These are phyloP conservation scores for Diaporthe caulivora DNA, from an alignment of 2,329 filamentous ascomycete genomes.

Conservation along the genomic window DNA sequence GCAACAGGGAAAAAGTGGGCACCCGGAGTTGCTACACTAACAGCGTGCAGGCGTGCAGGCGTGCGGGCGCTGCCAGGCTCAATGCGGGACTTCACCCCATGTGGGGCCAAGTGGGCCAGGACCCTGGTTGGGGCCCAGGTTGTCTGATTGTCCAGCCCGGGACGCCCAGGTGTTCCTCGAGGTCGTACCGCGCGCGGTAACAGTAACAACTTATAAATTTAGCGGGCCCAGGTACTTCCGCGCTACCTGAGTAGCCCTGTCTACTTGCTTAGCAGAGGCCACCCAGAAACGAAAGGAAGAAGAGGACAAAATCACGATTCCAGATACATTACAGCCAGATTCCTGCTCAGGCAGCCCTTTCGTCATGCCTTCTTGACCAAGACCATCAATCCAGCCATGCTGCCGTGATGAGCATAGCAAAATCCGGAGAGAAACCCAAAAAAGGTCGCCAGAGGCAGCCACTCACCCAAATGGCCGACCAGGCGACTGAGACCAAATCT, in stretches of 20 bases:
- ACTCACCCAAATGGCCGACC: neutral
- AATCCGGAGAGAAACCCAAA: constrained; percentile 3
- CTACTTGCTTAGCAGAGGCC: neutral
- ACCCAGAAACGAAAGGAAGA: neutral
- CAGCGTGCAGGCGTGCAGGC: too few species aligned
- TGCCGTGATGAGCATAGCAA: too few species aligned
- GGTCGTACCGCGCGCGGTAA: constrained; percentile 11
- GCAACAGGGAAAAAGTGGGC: constrained; percentile 26
- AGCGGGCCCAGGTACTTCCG: neutral
- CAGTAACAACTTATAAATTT: neutral
- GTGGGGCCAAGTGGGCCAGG: constrained; percentile 21
- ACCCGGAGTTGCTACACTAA: neutral
- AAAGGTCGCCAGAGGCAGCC: neutral
- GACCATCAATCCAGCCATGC: too few species aligned
- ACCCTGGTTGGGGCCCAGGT: constrained; percentile 12
- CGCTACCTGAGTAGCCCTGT: neutral
- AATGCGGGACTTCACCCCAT: constrained; percentile 20
- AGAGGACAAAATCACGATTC: neutral
- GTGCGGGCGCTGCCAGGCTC: constrained; percentile 19
- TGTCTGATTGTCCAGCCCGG: constrained; percentile 1
- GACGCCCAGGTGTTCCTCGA: constrained; percentile 2
- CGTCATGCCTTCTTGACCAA: neutral
- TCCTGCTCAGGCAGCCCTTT: neutral
- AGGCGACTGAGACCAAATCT: constrained; percentile 12
- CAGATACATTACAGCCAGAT: constrained; percentile 10